These are phyloP conservation scores for Cryptococcus sp. DNA, from an alignment of 1,284 basidiomycete species.

Conservation along the genomic window DNA sequence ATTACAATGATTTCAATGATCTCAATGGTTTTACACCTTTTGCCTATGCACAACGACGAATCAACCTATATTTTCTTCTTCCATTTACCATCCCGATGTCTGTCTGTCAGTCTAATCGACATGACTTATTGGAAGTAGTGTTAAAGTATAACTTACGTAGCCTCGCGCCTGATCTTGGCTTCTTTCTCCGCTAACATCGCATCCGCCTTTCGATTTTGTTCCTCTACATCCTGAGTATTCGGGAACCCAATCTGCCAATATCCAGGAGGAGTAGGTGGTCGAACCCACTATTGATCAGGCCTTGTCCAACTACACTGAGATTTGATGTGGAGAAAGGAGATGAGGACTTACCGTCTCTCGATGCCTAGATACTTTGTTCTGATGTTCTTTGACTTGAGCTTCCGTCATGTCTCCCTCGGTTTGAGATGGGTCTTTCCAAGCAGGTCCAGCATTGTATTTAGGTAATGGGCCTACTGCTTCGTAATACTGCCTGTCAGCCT, in stretches of 20 bases:
- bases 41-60: no score
- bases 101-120: slow-evolving; percentile 3
- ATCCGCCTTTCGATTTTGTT: slow-evolving; percentile 67
- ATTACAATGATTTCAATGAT: background rate
- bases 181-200: slow-evolving; percentile 57
- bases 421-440: slow-evolving; percentile 55
- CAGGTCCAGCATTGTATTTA: slow-evolving; percentile 58
- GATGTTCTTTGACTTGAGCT: slow-evolving; percentile 56
- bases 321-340: slow-evolving; percentile 1
- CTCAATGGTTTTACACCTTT: no score
- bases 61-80: slow-evolving; percentile 36
- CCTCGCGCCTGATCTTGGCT: slow-evolving; percentile 52
- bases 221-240: slow-evolving; percentile 67
- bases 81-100: slow-evolving; percentile 39
- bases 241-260: slow-evolving; percentile 82
- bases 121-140: no score
- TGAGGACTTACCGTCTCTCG: slow-evolving; percentile 48
- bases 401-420: slow-evolving; percentile 11
- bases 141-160: slow-evolving; percentile 32
- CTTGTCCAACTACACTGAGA: background rate
- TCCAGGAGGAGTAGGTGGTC: slow-evolving; percentile 70
- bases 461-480: slow-evolving; percentile 68
- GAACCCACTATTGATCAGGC: slow-evolving; percentile 55
- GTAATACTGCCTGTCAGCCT: slow-evolving; percentile 61
- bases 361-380: slow-evolving; percentile 72